Conservation (phyloP, 805 yeast species). For the Gaillardinia entomophila region DNA sequence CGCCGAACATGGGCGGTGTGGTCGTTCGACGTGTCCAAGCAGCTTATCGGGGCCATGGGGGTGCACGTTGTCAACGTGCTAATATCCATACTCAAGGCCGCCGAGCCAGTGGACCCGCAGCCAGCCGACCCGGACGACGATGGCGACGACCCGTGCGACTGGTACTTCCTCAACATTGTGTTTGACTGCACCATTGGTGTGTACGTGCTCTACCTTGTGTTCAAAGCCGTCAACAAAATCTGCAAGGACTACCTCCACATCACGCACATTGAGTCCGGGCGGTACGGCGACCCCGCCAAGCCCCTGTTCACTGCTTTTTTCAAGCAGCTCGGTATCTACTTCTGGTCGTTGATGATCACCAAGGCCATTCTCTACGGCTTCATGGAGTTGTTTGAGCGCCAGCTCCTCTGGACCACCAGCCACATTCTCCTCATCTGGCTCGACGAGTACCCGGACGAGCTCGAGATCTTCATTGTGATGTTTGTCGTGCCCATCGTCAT, state of each 20-base stretch:
- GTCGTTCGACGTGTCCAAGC: constrained; percentile 87
- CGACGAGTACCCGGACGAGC: constrained; percentile 61
- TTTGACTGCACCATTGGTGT: constrained; percentile 94
- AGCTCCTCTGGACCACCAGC: constrained; percentile 48
- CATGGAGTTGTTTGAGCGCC: constrained; percentile 61
- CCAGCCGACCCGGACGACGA: constrained; percentile 10
- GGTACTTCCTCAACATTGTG: constrained; percentile 86
- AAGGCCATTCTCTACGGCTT: constrained; percentile 57
- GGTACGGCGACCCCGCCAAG: constrained; percentile 62
- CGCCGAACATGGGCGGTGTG: constrained; percentile 85
- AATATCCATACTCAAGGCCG: constrained; percentile 55
- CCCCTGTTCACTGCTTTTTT: constrained; percentile 48
- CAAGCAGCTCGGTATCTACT: constrained; percentile 68
- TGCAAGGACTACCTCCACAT: constrained; percentile 39
- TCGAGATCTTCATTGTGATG: constrained; percentile 85
- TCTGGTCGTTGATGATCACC: constrained; percentile 57
- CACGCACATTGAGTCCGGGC: constrained; percentile 45
- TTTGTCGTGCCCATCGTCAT: constrained; percentile 70
- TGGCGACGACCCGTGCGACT: constrained; percentile 75
- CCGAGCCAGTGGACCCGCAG: constrained; percentile 3
- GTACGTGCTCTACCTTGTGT: constrained; percentile 59
- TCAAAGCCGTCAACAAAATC: constrained; percentile 37
- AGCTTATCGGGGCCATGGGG: constrained; percentile 79
- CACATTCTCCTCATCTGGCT: constrained; percentile 80
- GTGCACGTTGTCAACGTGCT: constrained; percentile 74